A percentile compares a stretch with the other conserved stretches of the same genome.
Evolutionary conservation across 1,284 basidiomycete genomes (phyloP).

Genomic region (Inonotus obliquus): DNA sequence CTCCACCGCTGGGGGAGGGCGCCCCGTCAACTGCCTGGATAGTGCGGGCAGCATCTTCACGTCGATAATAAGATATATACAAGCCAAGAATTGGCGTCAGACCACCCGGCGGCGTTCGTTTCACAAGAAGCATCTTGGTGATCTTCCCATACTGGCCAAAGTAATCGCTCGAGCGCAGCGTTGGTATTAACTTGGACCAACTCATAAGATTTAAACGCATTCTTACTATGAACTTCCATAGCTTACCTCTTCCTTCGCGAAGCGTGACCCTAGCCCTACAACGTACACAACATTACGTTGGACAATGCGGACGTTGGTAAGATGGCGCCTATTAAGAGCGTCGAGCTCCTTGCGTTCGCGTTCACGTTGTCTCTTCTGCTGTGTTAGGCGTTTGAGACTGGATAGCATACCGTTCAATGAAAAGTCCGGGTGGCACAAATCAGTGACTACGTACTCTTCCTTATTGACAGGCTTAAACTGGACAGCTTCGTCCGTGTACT

Average conservation of each 20-base stretch:
- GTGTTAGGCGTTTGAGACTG: conserved; percentile 84
- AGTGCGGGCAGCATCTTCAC: conserved; percentile 92
- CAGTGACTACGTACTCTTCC: conserved; percentile 74
- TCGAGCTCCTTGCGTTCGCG: conserved; percentile 97
- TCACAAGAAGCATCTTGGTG: conserved; percentile 90
- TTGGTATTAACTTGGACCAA: conserved; percentile 77
- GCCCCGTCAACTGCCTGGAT: conserved; percentile 93
- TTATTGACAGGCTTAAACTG: conserved; percentile 95
- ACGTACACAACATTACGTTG: conserved; percentile 98
- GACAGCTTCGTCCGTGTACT: conserved; percentile 90
- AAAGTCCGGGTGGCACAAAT: neutral
- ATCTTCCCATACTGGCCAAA: conserved; percentile 99
- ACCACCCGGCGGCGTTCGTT: conserved; percentile 75
- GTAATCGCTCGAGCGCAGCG: conserved; percentile 92
- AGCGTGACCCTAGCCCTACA: conserved; percentile 84
- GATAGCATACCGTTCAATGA: conserved; percentile 17
- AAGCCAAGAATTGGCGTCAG: conserved; percentile 82
- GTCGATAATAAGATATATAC: conserved; percentile 93
- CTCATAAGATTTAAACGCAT: conserved; percentile 6
- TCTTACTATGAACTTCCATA: conserved; percentile 20
- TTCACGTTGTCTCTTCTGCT: conserved; percentile 94
- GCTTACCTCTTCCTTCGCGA: conserved; percentile 90
- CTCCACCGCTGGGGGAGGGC: conserved; percentile 73
- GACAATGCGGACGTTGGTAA: conserved; percentile 93
- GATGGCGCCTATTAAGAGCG: conserved; percentile 77